Base-by-base conservation (phyloP, 208 protist genomes). In the Strigomonas galati region DNA sequence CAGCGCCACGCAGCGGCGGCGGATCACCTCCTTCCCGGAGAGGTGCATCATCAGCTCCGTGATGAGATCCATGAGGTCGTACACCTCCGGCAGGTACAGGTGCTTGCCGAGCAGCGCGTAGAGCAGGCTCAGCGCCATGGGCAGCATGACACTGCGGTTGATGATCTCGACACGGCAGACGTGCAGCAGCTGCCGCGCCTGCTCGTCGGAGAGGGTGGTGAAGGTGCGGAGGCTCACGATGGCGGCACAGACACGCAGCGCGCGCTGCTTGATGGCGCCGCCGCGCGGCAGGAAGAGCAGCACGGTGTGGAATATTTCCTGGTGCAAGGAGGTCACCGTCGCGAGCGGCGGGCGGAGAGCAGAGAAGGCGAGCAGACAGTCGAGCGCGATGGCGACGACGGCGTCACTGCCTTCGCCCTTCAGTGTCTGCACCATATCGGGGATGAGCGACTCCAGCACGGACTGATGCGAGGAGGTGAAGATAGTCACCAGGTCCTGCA, bases 101-200 rank as follows among this genome's bases (percentile, higher is more conserved):
- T 95, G 89, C 71, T 93, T 92, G 54, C 86, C 78, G n/a, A 97
- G 70, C 12, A 97, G 72, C n/a, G 87, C 79, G 71, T 94, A 78
- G 71, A 97, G 78, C 10, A 97, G 76, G 26, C 65, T 68, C 2
- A 97, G 79, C n/a, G 84, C 80, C 74, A 92, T 91, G 58, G 88
- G 78, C 57, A 91, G 74, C 71, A 89, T 94, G 59, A 80, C 78
- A 56, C 79, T 90, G 46, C 87, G 88, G 24, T 95, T 86, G 54
- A 94, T 76, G 27, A 97, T 66, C 49, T 97, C 92, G 0, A 73
- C 71, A 10, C 85, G 81, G 48, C 84, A 83, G 15, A 94, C 70
- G 26, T 71, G 72, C 40, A 88, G 68, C 48, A 94, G 78, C 53
- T 78, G 80, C 27, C 67, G 60, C 0, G 92, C 89, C 56, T 92